These are phyloP conservation scores for Pseudogymnoascus sp. DNA, from an alignment of 2,329 filamentous ascomycete species.

Conservation along the genomic window DNA sequence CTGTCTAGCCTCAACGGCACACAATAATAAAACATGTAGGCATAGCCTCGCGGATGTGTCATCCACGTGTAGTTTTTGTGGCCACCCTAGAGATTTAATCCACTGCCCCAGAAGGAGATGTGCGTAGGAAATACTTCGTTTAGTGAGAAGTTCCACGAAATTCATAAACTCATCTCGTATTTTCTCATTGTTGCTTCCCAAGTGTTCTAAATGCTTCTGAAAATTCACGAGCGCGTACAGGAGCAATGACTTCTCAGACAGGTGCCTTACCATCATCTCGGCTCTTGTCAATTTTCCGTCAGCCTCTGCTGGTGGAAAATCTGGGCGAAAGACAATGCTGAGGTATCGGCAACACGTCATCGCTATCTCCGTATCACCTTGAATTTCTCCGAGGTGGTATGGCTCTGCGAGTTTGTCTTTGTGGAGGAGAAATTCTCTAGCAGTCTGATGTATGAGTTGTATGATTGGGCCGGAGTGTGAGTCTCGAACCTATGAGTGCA, in stretches of 20 bases:
- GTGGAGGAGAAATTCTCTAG: conserved; percentile 8
- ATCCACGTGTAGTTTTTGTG: not conserved
- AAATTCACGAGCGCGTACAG: not conserved
- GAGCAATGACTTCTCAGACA: not conserved
- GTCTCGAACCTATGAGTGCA: not conserved
- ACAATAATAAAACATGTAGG: not conserved
- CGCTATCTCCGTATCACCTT: not conserved
- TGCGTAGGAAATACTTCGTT: not conserved
- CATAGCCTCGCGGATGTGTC: not conserved
- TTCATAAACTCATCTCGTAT: not conserved
- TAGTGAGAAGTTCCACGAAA: not conserved
- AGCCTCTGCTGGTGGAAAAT: not conserved
- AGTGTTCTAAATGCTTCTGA: not conserved
- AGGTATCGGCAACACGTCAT: not conserved
- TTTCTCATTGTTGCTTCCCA: not conserved
- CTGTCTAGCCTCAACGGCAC: not conserved
- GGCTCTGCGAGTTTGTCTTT: not conserved
- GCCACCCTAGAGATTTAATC: not conserved
- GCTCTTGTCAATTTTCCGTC: not conserved
- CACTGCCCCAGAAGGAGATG: not conserved
- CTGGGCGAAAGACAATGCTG: not conserved
- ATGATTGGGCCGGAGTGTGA: not conserved
- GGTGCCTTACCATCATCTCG: not conserved
- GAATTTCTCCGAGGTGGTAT: not conserved
- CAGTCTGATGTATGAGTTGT: conserved; percentile 11